phyloP scores from a whole-genome alignment of 768 basidiomycete genomes.

The Dentipellis sp. region DNA sequence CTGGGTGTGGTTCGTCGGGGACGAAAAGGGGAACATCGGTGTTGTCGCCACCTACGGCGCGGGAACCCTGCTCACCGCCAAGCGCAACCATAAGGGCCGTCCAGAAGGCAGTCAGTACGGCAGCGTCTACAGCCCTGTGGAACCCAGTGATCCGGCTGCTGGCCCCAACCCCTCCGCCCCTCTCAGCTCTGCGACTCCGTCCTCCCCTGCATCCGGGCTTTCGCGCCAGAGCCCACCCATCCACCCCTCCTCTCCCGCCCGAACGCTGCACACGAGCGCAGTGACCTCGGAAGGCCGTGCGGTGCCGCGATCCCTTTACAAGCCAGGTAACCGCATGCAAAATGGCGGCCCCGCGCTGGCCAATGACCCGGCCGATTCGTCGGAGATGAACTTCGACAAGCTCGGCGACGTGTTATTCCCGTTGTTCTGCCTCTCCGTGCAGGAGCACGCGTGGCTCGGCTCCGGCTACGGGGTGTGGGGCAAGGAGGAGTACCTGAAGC shows the following conservation, averaged over 20 bases:
- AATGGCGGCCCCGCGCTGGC: not conserved
- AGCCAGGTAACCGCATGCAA: conserved; percentile 19
- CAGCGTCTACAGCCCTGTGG: conserved; percentile 3
- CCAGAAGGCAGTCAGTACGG: conserved; percentile 3
- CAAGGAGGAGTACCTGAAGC: conserved; percentile 74
- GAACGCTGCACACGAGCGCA: conserved; percentile 2
- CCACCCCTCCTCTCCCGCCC: conserved; percentile 1
- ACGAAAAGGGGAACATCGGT: conserved; percentile 49
- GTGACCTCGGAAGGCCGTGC: not conserved
- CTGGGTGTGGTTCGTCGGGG: conserved; percentile 84
- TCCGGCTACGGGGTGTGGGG: conserved; percentile 88
- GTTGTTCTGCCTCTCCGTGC: conserved; percentile 66
- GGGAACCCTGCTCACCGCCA: conserved; percentile 69
- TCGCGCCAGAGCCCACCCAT: not conserved
- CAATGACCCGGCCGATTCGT: not conserved
- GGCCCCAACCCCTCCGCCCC: not conserved
- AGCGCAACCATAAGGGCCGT: conserved; percentile 11
- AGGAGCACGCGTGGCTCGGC: conserved; percentile 82
- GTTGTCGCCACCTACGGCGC: conserved; percentile 83
- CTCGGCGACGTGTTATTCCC: conserved; percentile 59
- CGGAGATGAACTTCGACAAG: conserved; percentile 6
- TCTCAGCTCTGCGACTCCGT: not conserved
- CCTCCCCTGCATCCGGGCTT: conserved; percentile 3
- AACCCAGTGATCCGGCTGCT: not conserved
- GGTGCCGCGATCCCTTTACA: not conserved